Base-by-base conservation (phyloP, 2,329 filamentous ascomycete genomes). In the Aspergillus sp. region DNA sequence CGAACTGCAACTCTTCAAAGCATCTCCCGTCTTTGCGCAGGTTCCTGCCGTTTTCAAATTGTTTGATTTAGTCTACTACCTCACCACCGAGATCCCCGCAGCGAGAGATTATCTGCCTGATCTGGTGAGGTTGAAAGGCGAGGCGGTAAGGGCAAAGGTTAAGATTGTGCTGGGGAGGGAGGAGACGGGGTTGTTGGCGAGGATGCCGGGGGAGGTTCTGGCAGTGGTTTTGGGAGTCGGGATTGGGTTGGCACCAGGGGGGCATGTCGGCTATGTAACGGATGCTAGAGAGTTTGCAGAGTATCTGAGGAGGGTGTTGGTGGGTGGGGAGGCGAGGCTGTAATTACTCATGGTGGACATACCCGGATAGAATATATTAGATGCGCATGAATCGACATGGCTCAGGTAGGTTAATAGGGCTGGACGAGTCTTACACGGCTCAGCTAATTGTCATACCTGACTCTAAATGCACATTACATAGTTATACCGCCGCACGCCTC, bases 151-250 rank as follows among this genome's bases (percentile, higher is more conserved):
- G 13, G 71, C 74, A 46, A 85, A 85, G 59, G 67, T 77, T 51
- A 75, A 77, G 9, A 71, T 85, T 49, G 65, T 84, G 4, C 4
- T 12, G 5, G 37, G 17, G 6, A 17, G 19, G 10, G 37, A 22
- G 3, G 81, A 85, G 59, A 82, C 83, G 49, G 81, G 82, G 0
- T 56, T 81, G 2, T 71, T 78, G 0, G 57, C 83, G 4, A 76
- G 69, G 20, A 61, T 76, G 17, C 68, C 65, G 2, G 73, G 75
- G 42, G 65, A 74, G 0, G 62, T 74, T 22, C 59, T 64, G 0
- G 74, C 85, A 19, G 63, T 76, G 25, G 72, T 66, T 0, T 79
- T 79, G 0, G 76, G 82, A 57, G 60, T 63, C 15, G 55, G 50
- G 1, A 70, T 72, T 0, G 48, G 51, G 25, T 60, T 64, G 2